Percentiles rank a stretch among this genome's conserved stretches.
These are phyloP conservation scores for Penicillium turbatum DNA, from an alignment of 495 filamentous ascomycete genomes.

Conservation along the genomic window DNA sequence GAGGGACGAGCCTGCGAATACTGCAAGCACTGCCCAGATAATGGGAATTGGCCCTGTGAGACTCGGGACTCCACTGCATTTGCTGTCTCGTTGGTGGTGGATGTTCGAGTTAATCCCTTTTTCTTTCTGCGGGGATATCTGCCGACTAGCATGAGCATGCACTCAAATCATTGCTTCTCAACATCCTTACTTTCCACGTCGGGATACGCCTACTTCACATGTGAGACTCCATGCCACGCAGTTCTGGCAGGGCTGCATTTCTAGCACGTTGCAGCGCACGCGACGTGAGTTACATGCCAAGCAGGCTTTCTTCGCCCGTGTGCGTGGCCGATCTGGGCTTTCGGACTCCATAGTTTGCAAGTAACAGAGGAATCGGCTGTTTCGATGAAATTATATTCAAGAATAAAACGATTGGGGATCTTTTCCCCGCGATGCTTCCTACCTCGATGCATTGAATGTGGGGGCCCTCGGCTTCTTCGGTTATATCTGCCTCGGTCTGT, in stretches of 20 bases:
- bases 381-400: background rate
- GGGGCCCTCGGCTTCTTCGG: constrained; percentile 23
- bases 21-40: background rate
- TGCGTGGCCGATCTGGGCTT: constrained; percentile 17
- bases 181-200: constrained; percentile 40
- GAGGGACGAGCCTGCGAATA: constrained; percentile 11
- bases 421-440: too few species aligned
- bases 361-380: constrained; percentile 10
- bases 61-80: background rate
- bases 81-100: background rate
- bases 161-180: background rate
- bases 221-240: constrained; percentile 35
- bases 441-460: background rate
- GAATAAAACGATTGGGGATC: background rate
- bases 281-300: constrained; percentile 43
- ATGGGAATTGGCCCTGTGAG: background rate
- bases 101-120: constrained; percentile 7
- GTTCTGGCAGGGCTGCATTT: constrained; percentile 42
- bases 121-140: constrained; percentile 31
- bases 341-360: constrained; percentile 10
- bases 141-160: constrained; percentile 6
- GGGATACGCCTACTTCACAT: constrained; percentile 42
- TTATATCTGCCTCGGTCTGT: constrained; percentile 16
- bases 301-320: constrained; percentile 44
- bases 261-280: constrained; percentile 45